Conservation (phyloP, 179 eudicot species). For the Camellia oleifera region DNA sequence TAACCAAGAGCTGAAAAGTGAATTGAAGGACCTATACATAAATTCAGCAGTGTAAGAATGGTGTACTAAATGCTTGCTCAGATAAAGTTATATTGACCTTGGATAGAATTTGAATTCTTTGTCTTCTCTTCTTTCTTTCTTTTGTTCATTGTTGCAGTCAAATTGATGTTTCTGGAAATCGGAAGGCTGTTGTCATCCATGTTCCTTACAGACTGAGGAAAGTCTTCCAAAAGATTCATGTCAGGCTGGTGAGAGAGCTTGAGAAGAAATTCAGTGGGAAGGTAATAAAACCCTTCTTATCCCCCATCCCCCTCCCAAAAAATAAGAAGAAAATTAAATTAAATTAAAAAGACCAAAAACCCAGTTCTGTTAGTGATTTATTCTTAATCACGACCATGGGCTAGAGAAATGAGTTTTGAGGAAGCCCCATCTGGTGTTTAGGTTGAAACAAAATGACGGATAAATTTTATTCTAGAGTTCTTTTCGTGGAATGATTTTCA, state of each 20-base stretch:
- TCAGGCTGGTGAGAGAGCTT: slow-evolving; percentile 43
- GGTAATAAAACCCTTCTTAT: slow-evolving; percentile 18
- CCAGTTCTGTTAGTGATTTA: neutral
- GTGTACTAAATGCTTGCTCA: neutral
- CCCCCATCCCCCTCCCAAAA: neutral
- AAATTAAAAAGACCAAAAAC: neutral
- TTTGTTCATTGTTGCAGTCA: slow-evolving; percentile 27
- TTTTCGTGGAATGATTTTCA: neutral
- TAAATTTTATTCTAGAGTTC: neutral
- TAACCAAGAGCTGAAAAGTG: slow-evolving; percentile 35
- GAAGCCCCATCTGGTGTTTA: neutral
- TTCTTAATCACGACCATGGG: neutral
- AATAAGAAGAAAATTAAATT: too few species aligned
- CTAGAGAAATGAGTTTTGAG: neutral
- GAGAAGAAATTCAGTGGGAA: slow-evolving; percentile 61
- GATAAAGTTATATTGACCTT: neutral
- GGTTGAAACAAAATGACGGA: neutral
- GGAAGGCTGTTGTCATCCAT: slow-evolving; percentile 47
- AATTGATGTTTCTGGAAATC: slow-evolving; percentile 41
- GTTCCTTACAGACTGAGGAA: slow-evolving; percentile 53
- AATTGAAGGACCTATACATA: slow-evolving; percentile 48
- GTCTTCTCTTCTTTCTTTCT: neutral
- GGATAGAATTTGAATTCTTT: neutral
- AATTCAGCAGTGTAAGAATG: slow-evolving; percentile 43
- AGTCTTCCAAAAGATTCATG: slow-evolving; percentile 41